A percentile compares a stretch with the other conserved stretches of the same genome.
phyloP scores from a whole-genome alignment of 176 grass and related monocot species.

The Phyllostachys edulis region DNA sequence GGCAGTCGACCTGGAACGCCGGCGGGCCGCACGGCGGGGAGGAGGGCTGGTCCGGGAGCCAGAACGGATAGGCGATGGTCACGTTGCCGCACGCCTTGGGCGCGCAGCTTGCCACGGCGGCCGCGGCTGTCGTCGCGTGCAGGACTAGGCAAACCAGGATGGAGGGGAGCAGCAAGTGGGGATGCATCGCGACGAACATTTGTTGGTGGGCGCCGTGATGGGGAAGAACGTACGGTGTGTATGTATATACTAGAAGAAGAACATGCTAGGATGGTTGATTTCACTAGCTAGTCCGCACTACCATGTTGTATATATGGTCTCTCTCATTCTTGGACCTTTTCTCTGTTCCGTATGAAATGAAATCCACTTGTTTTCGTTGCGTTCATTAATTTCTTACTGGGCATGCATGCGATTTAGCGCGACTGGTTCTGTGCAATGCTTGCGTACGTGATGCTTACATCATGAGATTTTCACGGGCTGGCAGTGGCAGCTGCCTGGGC shows the following conservation, averaged over 20 bases:
- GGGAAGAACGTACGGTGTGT: not conserved
- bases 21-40: constrained; percentile 35
- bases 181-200: not conserved
- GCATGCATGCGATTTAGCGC: not conserved
- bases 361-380: not conserved
- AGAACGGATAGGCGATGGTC: constrained; percentile 57
- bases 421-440: no score
- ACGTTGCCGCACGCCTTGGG: constrained; percentile 43
- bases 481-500: no score
- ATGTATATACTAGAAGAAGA: no score
- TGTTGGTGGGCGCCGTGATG: not conserved
- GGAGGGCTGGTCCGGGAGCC: not conserved
- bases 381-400: no score
- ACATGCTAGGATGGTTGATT: not conserved
- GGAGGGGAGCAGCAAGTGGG: not conserved
- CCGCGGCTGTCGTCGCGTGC: not conserved
- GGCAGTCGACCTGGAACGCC: constrained; percentile 50
- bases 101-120: constrained; percentile 10
- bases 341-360: not conserved
- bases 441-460: not conserved
- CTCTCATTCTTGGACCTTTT: not conserved
- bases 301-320: not conserved
- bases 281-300: constrained; percentile 11
- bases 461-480: no score
- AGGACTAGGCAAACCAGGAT: not conserved